phyloP scores from a whole-genome alignment of 2,329 filamentous ascomycete species.

The Xylariaceae sp. region DNA sequence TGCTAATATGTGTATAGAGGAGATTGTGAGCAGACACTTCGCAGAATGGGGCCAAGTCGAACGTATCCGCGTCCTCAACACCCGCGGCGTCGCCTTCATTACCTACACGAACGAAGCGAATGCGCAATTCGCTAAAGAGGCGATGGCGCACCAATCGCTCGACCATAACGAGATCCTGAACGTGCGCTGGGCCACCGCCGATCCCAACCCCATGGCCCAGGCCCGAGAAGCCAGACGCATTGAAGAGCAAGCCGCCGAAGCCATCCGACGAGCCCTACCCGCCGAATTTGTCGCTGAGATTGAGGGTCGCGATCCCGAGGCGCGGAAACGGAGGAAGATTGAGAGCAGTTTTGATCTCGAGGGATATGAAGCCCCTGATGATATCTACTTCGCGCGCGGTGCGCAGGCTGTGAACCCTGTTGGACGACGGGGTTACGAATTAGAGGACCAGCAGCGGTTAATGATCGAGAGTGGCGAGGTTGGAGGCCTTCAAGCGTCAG shows the following conservation, averaged over 20 bases:
- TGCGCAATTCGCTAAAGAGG: constrained; percentile 85
- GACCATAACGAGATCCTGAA: constrained; percentile 92
- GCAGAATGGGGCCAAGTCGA: constrained; percentile 95
- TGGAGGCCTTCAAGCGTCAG: constrained; percentile 33
- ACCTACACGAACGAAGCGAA: constrained; percentile 91
- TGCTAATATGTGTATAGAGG: constrained; percentile 48
- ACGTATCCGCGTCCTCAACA: constrained; percentile 79
- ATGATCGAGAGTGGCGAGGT: constrained; percentile 55
- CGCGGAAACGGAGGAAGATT: constrained; percentile 80
- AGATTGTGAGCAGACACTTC: constrained; percentile 90
- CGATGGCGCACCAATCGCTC: constrained; percentile 90
- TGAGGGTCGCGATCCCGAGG: constrained; percentile 82
- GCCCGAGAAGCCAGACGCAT: constrained; percentile 83
- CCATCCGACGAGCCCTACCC: constrained; percentile 79
- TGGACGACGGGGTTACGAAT: constrained; percentile 54
- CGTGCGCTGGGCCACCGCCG: constrained; percentile 92
- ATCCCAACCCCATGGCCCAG: constrained; percentile 92
- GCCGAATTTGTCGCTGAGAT: constrained; percentile 90
- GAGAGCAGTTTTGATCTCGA: constrained; percentile 84
- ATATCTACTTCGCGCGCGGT: constrained; percentile 84
- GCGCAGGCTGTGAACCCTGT: constrained; percentile 59
- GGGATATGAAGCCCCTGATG: constrained; percentile 90
- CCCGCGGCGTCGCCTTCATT: constrained; percentile 86
- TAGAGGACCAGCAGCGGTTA: constrained; percentile 56
- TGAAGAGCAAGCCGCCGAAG: constrained; percentile 94